These are phyloP conservation scores for Ziziphus jujuba DNA, from an alignment of 306 rosid species.

Conservation along the genomic window DNA sequence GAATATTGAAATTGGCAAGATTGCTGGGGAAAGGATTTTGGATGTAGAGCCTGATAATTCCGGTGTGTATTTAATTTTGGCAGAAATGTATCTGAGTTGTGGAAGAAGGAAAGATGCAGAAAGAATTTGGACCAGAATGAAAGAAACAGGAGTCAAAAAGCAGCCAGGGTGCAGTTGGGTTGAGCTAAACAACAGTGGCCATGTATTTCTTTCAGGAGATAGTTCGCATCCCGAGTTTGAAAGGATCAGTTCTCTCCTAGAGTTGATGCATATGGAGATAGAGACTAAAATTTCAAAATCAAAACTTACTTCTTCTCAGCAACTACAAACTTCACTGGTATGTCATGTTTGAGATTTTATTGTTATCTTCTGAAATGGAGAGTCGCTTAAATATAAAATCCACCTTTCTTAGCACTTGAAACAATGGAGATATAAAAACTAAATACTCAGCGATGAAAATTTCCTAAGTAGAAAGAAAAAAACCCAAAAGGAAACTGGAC, in stretches of 20 bases:
- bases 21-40: constrained; percentile 45
- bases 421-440: no score
- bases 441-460: no score
- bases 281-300: constrained; percentile 20
- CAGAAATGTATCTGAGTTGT: constrained; percentile 35
- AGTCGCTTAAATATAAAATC: no score
- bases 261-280: constrained; percentile 37
- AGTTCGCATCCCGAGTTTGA: constrained; percentile 37
- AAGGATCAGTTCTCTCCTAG: constrained; percentile 26
- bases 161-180: constrained; percentile 67
- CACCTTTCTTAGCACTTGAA: no score
- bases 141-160: constrained; percentile 51
- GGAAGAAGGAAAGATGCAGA: constrained; percentile 43
- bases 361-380: no score
- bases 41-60: constrained; percentile 49
- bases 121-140: constrained; percentile 43
- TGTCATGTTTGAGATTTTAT: background rate
- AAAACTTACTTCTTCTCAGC: constrained; percentile 17
- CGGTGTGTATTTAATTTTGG: constrained; percentile 52
- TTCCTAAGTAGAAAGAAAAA: no score
- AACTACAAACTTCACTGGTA: constrained; percentile 7
- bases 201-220: constrained; percentile 54
- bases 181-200: constrained; percentile 33
- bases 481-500: no score
- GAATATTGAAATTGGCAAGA: constrained; percentile 38